These are phyloP conservation scores for Alternaria conjuncta DNA, from an alignment of 2,329 filamentous ascomycete species.

Conservation along the genomic window DNA sequence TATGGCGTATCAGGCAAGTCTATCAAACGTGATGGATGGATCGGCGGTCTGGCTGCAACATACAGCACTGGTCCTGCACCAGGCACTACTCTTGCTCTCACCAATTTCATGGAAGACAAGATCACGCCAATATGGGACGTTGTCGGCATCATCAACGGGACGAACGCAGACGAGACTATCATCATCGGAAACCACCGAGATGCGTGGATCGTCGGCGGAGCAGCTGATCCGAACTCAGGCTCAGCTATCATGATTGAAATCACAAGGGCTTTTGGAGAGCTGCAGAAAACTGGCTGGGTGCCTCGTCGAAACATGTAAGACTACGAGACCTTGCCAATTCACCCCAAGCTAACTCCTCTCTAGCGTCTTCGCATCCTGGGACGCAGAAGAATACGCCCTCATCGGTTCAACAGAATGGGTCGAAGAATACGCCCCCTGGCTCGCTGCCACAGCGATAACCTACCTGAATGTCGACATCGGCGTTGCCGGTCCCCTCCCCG, in stretches of 20 bases:
- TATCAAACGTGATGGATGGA: constrained; percentile 49
- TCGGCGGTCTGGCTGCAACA: constrained; percentile 41
- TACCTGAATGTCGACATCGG: constrained; percentile 62
- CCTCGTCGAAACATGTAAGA: constrained; percentile 57
- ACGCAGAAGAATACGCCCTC: constrained; percentile 50
- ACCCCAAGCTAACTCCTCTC: constrained; percentile 49
- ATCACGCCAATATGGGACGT: constrained; percentile 82
- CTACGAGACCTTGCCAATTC: background rate
- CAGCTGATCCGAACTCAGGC: constrained; percentile 60
- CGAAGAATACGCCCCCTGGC: constrained; percentile 57
- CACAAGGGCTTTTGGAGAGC: constrained; percentile 56
- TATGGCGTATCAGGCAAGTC: constrained; percentile 66
- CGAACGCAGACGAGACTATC: constrained; percentile 62
- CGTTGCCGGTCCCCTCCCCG: constrained; percentile 52
- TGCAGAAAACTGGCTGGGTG: constrained; percentile 58
- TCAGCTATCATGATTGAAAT: constrained; percentile 58
- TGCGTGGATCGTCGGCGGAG: constrained; percentile 62
- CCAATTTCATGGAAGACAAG: constrained; percentile 79
- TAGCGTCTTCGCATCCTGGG: constrained; percentile 52
- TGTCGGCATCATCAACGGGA: constrained; percentile 71
- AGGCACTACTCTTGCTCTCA: constrained; percentile 53
- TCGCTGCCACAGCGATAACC: constrained; percentile 51
- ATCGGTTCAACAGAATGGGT: constrained; percentile 56
- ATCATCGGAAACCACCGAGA: constrained; percentile 62
- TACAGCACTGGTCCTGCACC: constrained; percentile 54